Percentiles rank a stretch among this genome's conserved stretches.
Evolutionary conservation across 192 early-diverging fungal species (phyloP).

Genomic region (Mortierella claussenii): DNA sequence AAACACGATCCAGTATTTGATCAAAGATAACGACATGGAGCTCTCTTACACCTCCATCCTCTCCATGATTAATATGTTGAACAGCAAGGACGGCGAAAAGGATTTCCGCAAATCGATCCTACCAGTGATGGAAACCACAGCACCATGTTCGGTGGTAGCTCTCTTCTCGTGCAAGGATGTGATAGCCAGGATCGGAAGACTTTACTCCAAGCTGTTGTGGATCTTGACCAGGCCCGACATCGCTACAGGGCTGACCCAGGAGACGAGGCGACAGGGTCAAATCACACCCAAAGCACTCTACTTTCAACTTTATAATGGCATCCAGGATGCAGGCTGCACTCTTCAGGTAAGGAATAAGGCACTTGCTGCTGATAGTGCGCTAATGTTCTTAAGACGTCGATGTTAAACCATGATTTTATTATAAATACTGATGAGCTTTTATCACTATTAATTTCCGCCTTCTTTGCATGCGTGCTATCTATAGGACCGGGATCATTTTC

Average conservation of each 20-base stretch:
- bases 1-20: slow-evolving; percentile 19
- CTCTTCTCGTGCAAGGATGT: not conserved
- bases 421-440: too few species aligned
- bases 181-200: not conserved
- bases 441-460: too few species aligned
- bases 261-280: slow-evolving; percentile 12
- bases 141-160: not conserved
- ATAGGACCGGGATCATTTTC: slow-evolving; percentile 26
- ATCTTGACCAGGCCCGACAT: slow-evolving; percentile 6
- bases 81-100: not conserved
- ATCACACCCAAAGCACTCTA: slow-evolving; percentile 8
- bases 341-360: slow-evolving; percentile 15
- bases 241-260: slow-evolving; percentile 1
- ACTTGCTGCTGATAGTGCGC: too few species aligned
- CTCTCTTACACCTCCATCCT: slow-evolving; percentile 36
- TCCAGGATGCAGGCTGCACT: slow-evolving; percentile 10
- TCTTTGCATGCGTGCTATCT: too few species aligned
- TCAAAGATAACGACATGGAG: slow-evolving; percentile 22
- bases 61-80: slow-evolving; percentile 18
- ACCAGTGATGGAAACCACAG: too few species aligned
- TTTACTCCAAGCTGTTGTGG: slow-evolving; percentile 10
- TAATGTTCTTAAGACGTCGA: too few species aligned
- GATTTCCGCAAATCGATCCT: too few species aligned
- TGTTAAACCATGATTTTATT: too few species aligned
- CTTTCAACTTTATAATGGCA: slow-evolving; percentile 17